phyloP scores from a whole-genome alignment of 768 basidiomycete genomes.

The Dioszegia aurantiaca region DNA sequence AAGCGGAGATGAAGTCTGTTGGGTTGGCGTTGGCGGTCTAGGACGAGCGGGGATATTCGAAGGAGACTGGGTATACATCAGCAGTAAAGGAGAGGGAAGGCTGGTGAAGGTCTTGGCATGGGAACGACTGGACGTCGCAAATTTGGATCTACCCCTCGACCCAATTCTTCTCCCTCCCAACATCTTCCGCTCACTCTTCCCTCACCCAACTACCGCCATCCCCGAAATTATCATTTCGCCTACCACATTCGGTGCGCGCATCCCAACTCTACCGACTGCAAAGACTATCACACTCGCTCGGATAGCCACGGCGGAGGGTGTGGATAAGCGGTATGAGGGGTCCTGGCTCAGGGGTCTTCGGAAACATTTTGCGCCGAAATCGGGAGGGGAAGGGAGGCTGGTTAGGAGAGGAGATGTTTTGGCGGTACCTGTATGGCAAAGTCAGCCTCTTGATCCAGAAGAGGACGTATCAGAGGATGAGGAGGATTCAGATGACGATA shows the following conservation, averaged over 20 bases:
- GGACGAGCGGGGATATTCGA: constrained; percentile 50
- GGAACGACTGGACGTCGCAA: constrained; percentile 26
- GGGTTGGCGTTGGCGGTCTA: constrained; percentile 46
- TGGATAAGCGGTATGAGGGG: constrained; percentile 47
- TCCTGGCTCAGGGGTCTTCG: constrained; percentile 38
- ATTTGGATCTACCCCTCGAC: constrained; percentile 28
- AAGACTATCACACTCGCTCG: constrained; percentile 43
- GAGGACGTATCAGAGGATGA: constrained; percentile 63
- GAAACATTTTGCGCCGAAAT: constrained; percentile 18
- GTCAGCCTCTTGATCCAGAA: constrained; percentile 7
- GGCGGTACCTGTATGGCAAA: constrained; percentile 34
- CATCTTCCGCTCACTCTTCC: constrained; percentile 32
- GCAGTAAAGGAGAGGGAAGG: constrained; percentile 13
- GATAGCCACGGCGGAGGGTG: constrained; percentile 41
- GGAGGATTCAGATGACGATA: constrained; percentile 52
- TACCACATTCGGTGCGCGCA: constrained; percentile 44
- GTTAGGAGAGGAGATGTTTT: constrained; percentile 46
- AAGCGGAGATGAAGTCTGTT: constrained; percentile 36
- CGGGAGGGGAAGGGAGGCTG: constrained; percentile 20
- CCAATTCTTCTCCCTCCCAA: constrained; percentile 41
- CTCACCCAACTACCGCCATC: constrained; percentile 4
- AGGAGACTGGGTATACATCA: constrained; percentile 47
- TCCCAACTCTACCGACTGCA: constrained; percentile 43
- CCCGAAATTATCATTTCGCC: constrained; percentile 24
- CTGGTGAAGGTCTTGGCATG: constrained; percentile 43